Evolutionary conservation across 169 alveolate species (phyloP), one percentile per base, ranked within the genome.

Genomic region (Neospora caninum): DNA sequence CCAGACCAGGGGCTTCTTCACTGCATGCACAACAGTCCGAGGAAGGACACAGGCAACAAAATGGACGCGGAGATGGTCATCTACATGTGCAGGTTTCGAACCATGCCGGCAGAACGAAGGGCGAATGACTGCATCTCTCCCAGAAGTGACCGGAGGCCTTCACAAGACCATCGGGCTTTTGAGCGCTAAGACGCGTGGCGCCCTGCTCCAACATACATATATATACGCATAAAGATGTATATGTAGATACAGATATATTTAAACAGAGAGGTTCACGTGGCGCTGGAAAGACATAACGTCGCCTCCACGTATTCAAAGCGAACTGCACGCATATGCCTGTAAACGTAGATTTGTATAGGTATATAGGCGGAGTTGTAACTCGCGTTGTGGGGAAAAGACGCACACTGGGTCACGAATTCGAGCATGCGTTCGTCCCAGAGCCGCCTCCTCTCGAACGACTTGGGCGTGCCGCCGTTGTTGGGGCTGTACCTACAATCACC

Each of bases 1-100:
- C 94, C 94, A 92, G 39, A 92, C 41, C 38, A 92, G 92, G 29
- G 94, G 94, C 53, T 92, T 92, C 87, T 83, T n/a, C 38, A 64
- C 94, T 92, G 84, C 34, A 45, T 6, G 82, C 31, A n/a, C 39
- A 34, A 7, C 1, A 73, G 43, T 36, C 39, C 84, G n/a, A 25
- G n/a, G 18, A 69, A 69, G 29, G 80, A 69, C 4, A 6, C 6
- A 7, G 18, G 80, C 38, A n/a, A n/a, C 80, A 69, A n/a, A 25
- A 10, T 69, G n/a, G 41, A 7, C 41, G 4, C 9, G 80, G 13
- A 49, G 13, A 49, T 13, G 58, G 22, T 49, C 58, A 49, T 13
- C 58, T 49, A 49, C 58, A 49, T 13, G 13, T 49, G 58, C 58
- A 49, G 58, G 4, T 49, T 49, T 49, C 58, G 58, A 49, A 49